Percentiles rank a stretch among this genome's conserved stretches.
Conservation (phyloP, 2,329 filamentous ascomycete genomes). For the Colletotrichum lupini region DNA sequence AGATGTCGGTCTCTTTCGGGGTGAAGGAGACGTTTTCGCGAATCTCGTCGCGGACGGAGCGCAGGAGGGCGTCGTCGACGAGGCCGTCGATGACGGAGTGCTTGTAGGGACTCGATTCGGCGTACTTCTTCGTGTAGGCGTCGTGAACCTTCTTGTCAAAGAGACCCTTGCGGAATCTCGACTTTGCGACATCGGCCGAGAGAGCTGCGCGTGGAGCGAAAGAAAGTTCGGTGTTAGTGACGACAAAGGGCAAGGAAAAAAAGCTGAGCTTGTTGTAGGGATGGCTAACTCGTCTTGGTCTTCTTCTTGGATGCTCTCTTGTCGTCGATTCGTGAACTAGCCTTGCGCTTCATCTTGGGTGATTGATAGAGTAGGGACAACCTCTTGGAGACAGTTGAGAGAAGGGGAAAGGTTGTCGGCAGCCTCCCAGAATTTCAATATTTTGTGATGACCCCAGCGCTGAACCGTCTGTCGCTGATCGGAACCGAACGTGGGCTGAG, state of each 20-base stretch:
- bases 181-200: conserved; percentile 60
- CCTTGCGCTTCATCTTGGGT: conserved; percentile 70
- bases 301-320: conserved; percentile 63
- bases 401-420: conserved; percentile 1
- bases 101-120: conserved; percentile 79
- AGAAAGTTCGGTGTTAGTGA: conserved; percentile 30
- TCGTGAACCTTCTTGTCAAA: conserved; percentile 70
- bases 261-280: background rate
- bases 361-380: background rate
- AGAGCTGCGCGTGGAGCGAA: conserved; percentile 49
- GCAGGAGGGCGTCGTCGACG: conserved; percentile 84
- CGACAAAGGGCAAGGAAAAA: conserved; percentile 3
- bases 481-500: conserved; percentile 29
- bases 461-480: conserved; percentile 12
- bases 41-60: conserved; percentile 88
- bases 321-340: conserved; percentile 56
- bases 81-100: conserved; percentile 89
- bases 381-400: background rate
- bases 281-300: conserved; percentile 57
- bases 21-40: conserved; percentile 93
- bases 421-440: conserved; percentile 3
- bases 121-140: conserved; percentile 71
- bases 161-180: conserved; percentile 73
- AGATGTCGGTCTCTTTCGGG: conserved; percentile 98
- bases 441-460: conserved; percentile 10